These are phyloP conservation scores for Cubamyces lactineus DNA, from an alignment of 768 basidiomycete species.

Conservation along the genomic window DNA sequence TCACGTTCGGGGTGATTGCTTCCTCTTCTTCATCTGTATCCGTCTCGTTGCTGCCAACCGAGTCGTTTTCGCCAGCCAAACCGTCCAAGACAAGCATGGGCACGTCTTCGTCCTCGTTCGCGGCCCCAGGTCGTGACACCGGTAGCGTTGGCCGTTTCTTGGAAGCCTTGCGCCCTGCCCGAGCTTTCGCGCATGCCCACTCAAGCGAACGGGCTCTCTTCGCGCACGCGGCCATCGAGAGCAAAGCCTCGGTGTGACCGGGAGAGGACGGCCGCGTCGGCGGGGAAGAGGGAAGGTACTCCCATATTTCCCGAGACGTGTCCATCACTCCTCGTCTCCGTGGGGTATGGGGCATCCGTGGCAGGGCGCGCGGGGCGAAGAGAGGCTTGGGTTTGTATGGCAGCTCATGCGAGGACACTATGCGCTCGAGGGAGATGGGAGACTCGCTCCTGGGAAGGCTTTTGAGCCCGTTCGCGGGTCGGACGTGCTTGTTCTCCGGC, in stretches of 20 bases:
- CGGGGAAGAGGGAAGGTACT: conserved; percentile 65
- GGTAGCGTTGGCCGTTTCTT: background rate
- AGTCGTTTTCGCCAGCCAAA: background rate
- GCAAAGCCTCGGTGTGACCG: conserved; percentile 42
- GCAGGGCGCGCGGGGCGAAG: conserved; percentile 19
- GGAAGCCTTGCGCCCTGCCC: conserved; percentile 31
- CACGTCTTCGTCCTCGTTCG: conserved; percentile 28
- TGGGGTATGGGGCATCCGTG: conserved; percentile 19
- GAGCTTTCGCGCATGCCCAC: conserved; percentile 68
- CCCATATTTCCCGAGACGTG: conserved; percentile 32
- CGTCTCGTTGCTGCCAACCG: conserved; percentile 18
- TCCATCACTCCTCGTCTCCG: background rate
- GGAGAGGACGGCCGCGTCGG: conserved; percentile 57
- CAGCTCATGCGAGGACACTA: conserved; percentile 58
- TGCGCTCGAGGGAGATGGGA: conserved; percentile 53
- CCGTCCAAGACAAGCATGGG: conserved; percentile 24
- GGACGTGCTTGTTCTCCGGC: conserved; percentile 27
- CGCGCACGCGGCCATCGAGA: conserved; percentile 47
- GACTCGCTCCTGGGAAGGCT: conserved; percentile 36
- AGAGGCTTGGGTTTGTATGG: conserved; percentile 20
- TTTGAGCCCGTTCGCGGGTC: conserved; percentile 26
- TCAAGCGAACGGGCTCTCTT: conserved; percentile 62
- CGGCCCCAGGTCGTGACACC: conserved; percentile 27
- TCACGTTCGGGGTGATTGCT: conserved; percentile 25
- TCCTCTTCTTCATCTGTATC: conserved; percentile 29